Evolutionary conservation across 768 basidiomycete species (phyloP).

Genomic region (Russula griseocarnosa): DNA sequence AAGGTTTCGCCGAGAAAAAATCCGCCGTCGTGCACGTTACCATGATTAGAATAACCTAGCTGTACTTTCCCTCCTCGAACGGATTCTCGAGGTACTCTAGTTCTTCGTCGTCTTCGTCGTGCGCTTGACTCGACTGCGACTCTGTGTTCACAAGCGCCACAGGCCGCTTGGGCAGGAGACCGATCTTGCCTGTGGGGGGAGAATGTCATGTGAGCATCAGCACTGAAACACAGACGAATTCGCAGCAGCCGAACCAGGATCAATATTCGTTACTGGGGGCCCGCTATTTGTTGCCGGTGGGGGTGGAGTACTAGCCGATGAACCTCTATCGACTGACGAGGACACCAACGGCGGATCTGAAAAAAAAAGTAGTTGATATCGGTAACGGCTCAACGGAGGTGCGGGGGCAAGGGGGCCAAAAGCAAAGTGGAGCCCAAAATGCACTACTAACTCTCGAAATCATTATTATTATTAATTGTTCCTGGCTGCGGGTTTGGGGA

Average conservation of each 20-base stretch:
- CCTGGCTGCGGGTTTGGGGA: background rate
- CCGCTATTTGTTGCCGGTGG: conserved; percentile 14
- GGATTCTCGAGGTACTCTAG: conserved; percentile 32
- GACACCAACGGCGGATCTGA: background rate
- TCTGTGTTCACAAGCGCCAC: conserved; percentile 28
- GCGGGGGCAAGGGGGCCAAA: background rate
- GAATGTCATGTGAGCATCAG: background rate
- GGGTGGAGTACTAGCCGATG: background rate
- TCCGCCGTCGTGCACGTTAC: background rate
- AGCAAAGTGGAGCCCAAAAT: background rate
- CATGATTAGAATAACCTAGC: conserved; percentile 12
- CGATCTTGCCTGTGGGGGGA: conserved; percentile 28
- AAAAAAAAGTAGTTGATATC: background rate
- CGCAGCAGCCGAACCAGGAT: conserved; percentile 20
- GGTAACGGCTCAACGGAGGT: background rate
- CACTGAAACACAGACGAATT: background rate
- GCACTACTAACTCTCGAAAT: conserved; percentile 6
- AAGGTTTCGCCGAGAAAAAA: conserved; percentile 2
- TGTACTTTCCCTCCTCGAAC: conserved; percentile 28
- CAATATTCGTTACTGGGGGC: conserved; percentile 21
- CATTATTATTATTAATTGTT: background rate
- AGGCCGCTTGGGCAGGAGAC: conserved; percentile 33
- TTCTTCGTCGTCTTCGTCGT: conserved; percentile 27
- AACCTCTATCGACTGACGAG: background rate
- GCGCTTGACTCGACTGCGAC: conserved; percentile 4